Evolutionary conservation across 2,329 filamentous ascomycete species (phyloP).

Genomic region (Fusarium vanettenii): DNA sequence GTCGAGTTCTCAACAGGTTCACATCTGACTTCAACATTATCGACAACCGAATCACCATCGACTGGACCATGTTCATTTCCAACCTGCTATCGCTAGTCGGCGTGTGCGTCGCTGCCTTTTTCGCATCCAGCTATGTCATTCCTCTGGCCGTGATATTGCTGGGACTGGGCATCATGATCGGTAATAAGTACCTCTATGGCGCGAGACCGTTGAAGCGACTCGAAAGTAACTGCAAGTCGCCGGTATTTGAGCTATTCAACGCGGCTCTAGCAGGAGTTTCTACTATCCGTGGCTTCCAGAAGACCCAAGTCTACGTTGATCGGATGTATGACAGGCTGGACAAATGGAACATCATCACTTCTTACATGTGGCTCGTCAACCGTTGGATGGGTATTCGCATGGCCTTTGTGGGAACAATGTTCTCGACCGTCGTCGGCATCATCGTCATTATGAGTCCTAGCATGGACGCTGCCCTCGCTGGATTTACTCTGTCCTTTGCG

Average conservation of each 20-base stretch:
- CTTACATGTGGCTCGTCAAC: conserved; percentile 78
- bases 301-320: conserved; percentile 72
- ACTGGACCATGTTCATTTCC: conserved; percentile 70
- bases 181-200: conserved; percentile 72
- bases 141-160: conserved; percentile 70
- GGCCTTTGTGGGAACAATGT: conserved; percentile 75
- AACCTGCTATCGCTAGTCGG: conserved; percentile 72
- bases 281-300: conserved; percentile 82
- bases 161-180: conserved; percentile 66
- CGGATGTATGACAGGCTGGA: conserved; percentile 79
- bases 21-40: conserved; percentile 81
- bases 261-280: conserved; percentile 77
- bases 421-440: conserved; percentile 72
- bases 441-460: conserved; percentile 70
- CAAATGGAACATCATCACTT: conserved; percentile 72
- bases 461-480: conserved; percentile 77
- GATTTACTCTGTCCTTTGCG: conserved; percentile 80
- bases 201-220: conserved; percentile 82
- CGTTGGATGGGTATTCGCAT: conserved; percentile 83
- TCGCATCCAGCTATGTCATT: conserved; percentile 76
- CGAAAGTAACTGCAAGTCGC: conserved; percentile 81
- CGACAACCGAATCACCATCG: conserved; percentile 74
- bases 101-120: conserved; percentile 73
- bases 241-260: conserved; percentile 84
- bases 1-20: conserved; percentile 81